Percentiles rank a stretch among this genome's conserved stretches.
Conservation (phyloP, 2,329 filamentous ascomycete genomes). For the Paecilomyces fulvus region DNA sequence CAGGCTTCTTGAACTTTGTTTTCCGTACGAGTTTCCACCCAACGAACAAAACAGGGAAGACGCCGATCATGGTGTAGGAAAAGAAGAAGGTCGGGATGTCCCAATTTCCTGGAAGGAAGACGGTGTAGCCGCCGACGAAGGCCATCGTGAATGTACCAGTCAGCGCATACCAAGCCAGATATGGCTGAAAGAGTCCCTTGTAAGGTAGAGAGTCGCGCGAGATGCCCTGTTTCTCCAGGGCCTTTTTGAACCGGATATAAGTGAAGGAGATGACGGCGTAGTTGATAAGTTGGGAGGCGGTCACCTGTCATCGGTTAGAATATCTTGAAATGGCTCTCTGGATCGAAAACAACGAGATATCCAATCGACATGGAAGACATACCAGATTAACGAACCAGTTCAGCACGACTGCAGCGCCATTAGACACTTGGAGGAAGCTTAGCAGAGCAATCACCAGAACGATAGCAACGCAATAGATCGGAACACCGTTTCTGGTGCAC, state of each 20-base stretch:
- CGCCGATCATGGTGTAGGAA: conserved; percentile 65
- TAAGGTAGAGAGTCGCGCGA: conserved; percentile 62
- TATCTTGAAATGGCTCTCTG: background rate
- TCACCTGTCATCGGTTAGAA: conserved; percentile 38
- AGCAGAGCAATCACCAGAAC: conserved; percentile 62
- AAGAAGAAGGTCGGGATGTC: conserved; percentile 63
- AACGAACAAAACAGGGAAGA: conserved; percentile 61
- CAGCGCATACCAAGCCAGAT: conserved; percentile 59
- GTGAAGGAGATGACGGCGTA: conserved; percentile 62
- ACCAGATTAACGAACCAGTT: conserved; percentile 62
- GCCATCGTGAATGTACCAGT: conserved; percentile 60
- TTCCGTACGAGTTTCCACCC: conserved; percentile 64
- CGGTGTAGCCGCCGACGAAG: conserved; percentile 65
- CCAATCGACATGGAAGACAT: conserved; percentile 8
- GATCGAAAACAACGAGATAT: background rate
- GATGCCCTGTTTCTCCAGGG: conserved; percentile 60
- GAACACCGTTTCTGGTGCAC: conserved; percentile 59
- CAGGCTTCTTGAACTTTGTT: conserved; percentile 48
- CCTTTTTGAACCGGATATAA: conserved; percentile 64
- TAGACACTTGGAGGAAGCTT: conserved; percentile 64
- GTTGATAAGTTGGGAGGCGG: conserved; percentile 67
- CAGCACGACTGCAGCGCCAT: conserved; percentile 57
- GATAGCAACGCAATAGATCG: conserved; percentile 61
- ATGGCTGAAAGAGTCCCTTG: conserved; percentile 61
- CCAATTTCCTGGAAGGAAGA: conserved; percentile 65